Conservation (phyloP, 768 basidiomycete species). For the Pulveroboletus sp. region DNA sequence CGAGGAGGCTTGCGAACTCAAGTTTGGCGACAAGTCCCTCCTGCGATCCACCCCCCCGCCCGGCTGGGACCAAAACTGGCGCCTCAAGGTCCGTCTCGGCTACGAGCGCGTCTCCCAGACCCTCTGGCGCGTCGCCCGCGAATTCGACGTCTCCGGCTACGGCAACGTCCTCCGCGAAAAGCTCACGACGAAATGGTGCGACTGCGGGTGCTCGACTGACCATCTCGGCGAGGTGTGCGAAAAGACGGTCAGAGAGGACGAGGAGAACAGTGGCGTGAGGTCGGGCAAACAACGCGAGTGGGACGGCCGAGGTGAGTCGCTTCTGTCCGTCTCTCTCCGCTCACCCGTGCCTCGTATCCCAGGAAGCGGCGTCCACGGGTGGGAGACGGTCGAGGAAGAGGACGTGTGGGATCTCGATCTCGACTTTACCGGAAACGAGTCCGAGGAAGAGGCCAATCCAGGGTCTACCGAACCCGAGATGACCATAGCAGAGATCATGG, state of each 20-base stretch:
- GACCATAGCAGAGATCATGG: slow-evolving; percentile 73
- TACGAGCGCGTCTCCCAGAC: slow-evolving; percentile 63
- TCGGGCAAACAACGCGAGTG: slow-evolving; percentile 70
- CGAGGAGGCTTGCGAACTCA: slow-evolving; percentile 61
- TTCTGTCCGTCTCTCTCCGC: neutral
- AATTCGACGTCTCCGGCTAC: slow-evolving; percentile 72
- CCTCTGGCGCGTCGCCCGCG: slow-evolving; percentile 65
- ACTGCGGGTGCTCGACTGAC: slow-evolving; percentile 77
- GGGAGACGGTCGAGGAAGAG: slow-evolving; percentile 74
- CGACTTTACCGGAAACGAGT: slow-evolving; percentile 56
- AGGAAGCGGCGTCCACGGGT: slow-evolving; percentile 62
- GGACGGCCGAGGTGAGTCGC: slow-evolving; percentile 58
- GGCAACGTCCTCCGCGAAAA: slow-evolving; percentile 68
- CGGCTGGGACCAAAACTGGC: slow-evolving; percentile 57
- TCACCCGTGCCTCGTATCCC: neutral
- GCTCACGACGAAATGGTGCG: slow-evolving; percentile 72
- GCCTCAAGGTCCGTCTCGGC: slow-evolving; percentile 53
- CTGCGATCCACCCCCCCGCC: slow-evolving; percentile 31
- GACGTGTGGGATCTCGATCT: slow-evolving; percentile 72
- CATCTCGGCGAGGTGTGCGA: slow-evolving; percentile 77
- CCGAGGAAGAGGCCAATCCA: slow-evolving; percentile 46
- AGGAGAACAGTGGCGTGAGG: slow-evolving; percentile 54
- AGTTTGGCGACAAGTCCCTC: slow-evolving; percentile 41
- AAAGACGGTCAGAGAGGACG: slow-evolving; percentile 65
- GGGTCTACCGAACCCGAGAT: slow-evolving; percentile 36